Conservation (phyloP, 192 early-diverging fungal genomes). For the Piromyces finnis region DNA sequence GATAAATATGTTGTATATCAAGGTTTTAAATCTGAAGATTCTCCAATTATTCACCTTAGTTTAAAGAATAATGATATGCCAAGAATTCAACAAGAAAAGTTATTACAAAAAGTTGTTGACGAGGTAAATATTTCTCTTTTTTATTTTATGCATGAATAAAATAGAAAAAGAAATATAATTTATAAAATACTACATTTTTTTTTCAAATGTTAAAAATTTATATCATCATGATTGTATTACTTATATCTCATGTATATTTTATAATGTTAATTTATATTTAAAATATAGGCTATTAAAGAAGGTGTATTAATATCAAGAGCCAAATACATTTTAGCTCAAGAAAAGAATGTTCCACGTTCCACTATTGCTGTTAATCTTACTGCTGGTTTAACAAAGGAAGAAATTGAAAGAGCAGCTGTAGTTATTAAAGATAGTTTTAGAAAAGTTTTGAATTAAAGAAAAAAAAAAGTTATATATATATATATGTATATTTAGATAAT, state of each 20-base stretch:
- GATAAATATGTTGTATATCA: constrained; percentile 1
- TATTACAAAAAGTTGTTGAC: constrained; percentile 69
- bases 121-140: constrained; percentile 4
- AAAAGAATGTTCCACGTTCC: constrained; percentile 49
- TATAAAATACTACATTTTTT: too few relatives aligned
- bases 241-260: too few relatives aligned
- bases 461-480: too few relatives aligned
- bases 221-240: too few relatives aligned
- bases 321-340: constrained; percentile 72
- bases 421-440: constrained; percentile 52
- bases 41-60: constrained; percentile 63
- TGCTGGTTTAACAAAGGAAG: constrained; percentile 58
- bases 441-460: constrained; percentile 15
- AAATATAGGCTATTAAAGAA: constrained; percentile 35
- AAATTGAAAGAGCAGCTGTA: constrained; percentile 64
- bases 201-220: too few relatives aligned
- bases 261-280: too few relatives aligned
- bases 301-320: constrained; percentile 73
- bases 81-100: constrained; percentile 26
- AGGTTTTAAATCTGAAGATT: constrained; percentile 14
- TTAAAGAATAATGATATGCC: constrained; percentile 7
- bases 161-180: too few relatives aligned
- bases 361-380: constrained; percentile 69
- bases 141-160: too few relatives aligned
- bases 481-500: too few relatives aligned